phyloP scores from a whole-genome alignment of 495 filamentous ascomycete species.

The Lophiotrema nucula region DNA sequence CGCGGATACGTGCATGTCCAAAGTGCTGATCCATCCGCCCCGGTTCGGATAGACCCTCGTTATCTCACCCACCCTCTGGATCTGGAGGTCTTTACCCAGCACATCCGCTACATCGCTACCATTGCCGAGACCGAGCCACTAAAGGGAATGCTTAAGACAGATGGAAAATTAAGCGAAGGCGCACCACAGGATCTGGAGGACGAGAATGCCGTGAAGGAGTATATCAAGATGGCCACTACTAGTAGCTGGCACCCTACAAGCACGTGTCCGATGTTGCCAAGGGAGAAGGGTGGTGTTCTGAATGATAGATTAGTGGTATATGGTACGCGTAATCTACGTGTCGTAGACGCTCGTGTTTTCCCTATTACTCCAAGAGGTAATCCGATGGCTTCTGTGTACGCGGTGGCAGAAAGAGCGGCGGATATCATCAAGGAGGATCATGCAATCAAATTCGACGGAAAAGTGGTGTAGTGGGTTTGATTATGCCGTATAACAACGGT shows the following conservation, averaged over 20 bases:
- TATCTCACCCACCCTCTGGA: conserved; percentile 46
- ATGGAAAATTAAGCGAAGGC: neutral
- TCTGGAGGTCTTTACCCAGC: neutral
- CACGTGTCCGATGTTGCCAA: conserved; percentile 26
- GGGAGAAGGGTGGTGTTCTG: conserved; percentile 18
- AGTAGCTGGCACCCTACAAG: conserved; percentile 17
- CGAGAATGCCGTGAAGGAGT: neutral
- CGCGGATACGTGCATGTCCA: conserved; percentile 48
- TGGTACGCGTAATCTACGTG: conserved; percentile 17
- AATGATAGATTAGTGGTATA: conserved; percentile 22
- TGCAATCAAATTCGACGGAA: too few relatives aligned
- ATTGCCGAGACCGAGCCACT: neutral
- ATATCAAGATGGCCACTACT: neutral
- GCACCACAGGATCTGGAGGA: neutral
- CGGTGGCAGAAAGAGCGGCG: conserved; percentile 26
- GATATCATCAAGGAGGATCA: conserved; percentile 24
- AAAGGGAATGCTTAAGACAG: neutral
- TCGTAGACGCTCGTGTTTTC: conserved; percentile 25
- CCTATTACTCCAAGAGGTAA: conserved; percentile 10
- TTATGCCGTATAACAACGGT: too few relatives aligned
- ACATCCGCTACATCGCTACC: neutral
- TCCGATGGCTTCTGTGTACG: conserved; percentile 17
- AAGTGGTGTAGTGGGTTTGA: too few relatives aligned
- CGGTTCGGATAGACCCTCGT: conserved; percentile 57
- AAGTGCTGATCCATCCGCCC: conserved; percentile 54